A percentile compares a stretch with the other conserved stretches of the same genome.
Evolutionary conservation across 805 yeast species (phyloP).

Genomic region (Teunomyces gatunensis): DNA sequence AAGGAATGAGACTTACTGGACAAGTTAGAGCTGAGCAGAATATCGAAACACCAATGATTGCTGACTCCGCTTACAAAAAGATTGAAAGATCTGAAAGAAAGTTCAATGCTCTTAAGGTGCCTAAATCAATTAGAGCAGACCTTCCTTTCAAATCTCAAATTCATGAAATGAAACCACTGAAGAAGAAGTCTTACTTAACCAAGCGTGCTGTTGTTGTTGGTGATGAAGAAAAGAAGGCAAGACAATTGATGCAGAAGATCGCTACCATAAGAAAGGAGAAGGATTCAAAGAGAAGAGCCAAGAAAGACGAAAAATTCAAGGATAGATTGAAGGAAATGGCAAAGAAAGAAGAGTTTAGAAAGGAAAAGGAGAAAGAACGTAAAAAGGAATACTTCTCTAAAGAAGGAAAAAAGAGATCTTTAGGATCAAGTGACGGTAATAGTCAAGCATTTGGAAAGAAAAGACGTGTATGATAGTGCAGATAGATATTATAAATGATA

Average conservation of each 20-base stretch:
- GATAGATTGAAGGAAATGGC: slow-evolving; percentile 74
- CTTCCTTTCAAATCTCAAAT: slow-evolving; percentile 93
- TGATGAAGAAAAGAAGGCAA: slow-evolving; percentile 91
- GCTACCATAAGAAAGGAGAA: slow-evolving; percentile 83
- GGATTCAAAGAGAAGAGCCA: slow-evolving; percentile 69
- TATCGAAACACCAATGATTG: slow-evolving; percentile 57
- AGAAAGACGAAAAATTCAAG: slow-evolving; percentile 72
- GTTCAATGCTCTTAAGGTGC: slow-evolving; percentile 86
- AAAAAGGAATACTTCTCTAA: slow-evolving; percentile 83
- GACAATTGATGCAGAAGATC: slow-evolving; percentile 83
- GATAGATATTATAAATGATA: slow-evolving; percentile 21
- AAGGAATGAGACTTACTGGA: slow-evolving; percentile 95
- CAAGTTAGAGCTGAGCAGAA: slow-evolving; percentile 78
- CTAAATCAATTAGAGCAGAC: slow-evolving; percentile 68
- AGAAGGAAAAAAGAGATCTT: slow-evolving; percentile 62
- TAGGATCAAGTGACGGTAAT: slow-evolving; percentile 31
- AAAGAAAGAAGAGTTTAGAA: slow-evolving; percentile 66
- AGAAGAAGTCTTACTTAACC: slow-evolving; percentile 71
- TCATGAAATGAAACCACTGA: slow-evolving; percentile 83
- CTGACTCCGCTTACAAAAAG: slow-evolving; percentile 57
- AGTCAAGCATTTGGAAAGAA: slow-evolving; percentile 34
- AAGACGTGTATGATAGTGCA: slow-evolving; percentile 21
- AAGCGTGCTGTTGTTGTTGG: slow-evolving; percentile 93
- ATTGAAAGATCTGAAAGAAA: slow-evolving; percentile 81
- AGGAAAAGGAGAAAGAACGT: slow-evolving; percentile 75